A percentile compares a stretch with the other conserved stretches of the same genome.
Evolutionary conservation across 1,284 basidiomycete species (phyloP).

Genomic region (Puccinia polysora): DNA sequence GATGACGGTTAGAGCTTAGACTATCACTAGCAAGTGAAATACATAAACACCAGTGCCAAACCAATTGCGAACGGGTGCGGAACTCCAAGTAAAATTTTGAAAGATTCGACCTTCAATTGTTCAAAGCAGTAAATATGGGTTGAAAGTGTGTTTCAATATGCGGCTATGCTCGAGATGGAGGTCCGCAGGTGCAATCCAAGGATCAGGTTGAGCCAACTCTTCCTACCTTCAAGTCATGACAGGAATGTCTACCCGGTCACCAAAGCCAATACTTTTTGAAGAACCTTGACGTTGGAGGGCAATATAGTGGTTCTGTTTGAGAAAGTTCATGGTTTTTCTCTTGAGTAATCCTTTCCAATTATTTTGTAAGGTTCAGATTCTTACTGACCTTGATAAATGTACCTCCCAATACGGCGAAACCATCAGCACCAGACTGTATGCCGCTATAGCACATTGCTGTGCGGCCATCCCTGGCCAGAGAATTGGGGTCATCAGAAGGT

Average conservation of each 20-base stretch:
- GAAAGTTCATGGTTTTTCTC: neutral
- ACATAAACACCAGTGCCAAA: too few relatives aligned
- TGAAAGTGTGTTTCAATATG: too few relatives aligned
- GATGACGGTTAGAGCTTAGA: too few relatives aligned
- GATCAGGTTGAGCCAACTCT: too few relatives aligned
- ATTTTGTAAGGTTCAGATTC: neutral
- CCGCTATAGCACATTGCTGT: slow-evolving; percentile 32
- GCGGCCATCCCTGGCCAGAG: neutral
- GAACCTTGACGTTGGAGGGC: slow-evolving; percentile 4
- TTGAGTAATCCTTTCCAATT: neutral
- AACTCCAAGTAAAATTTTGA: too few relatives aligned
- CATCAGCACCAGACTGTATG: slow-evolving; percentile 32
- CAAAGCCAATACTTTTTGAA: slow-evolving; percentile 14
- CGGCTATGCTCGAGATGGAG: too few relatives aligned
- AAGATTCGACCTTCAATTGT: too few relatives aligned
- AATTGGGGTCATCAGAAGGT: neutral
- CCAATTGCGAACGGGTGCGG: too few relatives aligned
- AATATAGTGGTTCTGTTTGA: slow-evolving; percentile 33
- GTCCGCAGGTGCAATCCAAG: too few relatives aligned
- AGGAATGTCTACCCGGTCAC: slow-evolving; percentile 19
- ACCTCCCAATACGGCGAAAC: slow-evolving; percentile 34
- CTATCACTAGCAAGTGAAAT: too few relatives aligned
- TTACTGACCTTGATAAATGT: slow-evolving; percentile 40
- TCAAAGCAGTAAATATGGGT: too few relatives aligned
- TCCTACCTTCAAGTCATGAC: slow-evolving; percentile 3